These are phyloP conservation scores for Arthrobotrys sinensis DNA, from an alignment of 2,329 filamentous ascomycete species.

Conservation along the genomic window DNA sequence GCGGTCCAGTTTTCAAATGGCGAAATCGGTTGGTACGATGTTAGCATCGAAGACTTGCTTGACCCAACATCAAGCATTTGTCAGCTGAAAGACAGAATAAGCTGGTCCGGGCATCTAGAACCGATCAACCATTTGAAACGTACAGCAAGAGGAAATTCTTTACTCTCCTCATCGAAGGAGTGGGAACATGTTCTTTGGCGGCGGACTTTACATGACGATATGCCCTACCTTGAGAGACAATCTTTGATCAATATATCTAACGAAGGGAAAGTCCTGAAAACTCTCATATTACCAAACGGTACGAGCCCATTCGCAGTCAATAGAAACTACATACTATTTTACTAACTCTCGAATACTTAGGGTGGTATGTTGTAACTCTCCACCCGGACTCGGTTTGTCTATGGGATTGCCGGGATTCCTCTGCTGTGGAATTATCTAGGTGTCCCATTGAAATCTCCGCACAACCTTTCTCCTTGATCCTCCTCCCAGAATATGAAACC, in stretches of 20 bases:
- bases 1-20: slow-evolving; percentile 89
- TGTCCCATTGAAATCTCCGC: slow-evolving; percentile 75
- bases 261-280: slow-evolving; percentile 81
- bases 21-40: slow-evolving; percentile 84
- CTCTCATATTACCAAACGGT: slow-evolving; percentile 82
- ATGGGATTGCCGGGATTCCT: slow-evolving; percentile 80
- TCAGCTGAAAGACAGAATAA: slow-evolving; percentile 73
- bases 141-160: slow-evolving; percentile 83
- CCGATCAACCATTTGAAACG: slow-evolving; percentile 88
- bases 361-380: slow-evolving; percentile 77
- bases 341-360: slow-evolving; percentile 49
- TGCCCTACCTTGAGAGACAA: slow-evolving; percentile 65
- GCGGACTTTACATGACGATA: slow-evolving; percentile 42
- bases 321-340: background rate
- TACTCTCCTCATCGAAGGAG: slow-evolving; percentile 84
- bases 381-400: slow-evolving; percentile 79
- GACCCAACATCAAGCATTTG: slow-evolving; percentile 74
- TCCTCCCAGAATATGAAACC: slow-evolving; percentile 78
- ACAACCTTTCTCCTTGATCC: slow-evolving; percentile 84
- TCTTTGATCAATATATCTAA: slow-evolving; percentile 75
- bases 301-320: slow-evolving; percentile 70
- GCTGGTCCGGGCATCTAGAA: slow-evolving; percentile 86
- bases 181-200: slow-evolving; percentile 89
- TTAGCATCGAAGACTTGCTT: slow-evolving; percentile 83
- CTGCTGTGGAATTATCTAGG: slow-evolving; percentile 74